Base-by-base conservation (phyloP, 2,329 filamentous ascomycete species). In the Aspergillus sp. region DNA sequence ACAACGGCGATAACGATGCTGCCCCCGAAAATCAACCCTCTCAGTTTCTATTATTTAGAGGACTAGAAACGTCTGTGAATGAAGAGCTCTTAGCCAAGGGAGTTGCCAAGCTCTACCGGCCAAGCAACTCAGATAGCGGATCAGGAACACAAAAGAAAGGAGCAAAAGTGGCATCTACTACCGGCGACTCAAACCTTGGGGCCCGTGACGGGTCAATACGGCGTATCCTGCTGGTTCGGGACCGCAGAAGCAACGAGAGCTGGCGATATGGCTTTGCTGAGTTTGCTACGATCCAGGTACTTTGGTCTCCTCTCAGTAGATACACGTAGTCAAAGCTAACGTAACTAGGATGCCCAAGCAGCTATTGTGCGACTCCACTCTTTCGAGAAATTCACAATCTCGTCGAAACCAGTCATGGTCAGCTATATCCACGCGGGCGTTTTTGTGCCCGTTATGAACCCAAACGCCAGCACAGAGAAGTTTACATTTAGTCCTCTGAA, bases 251-350 rank as follows among this genome's bases (percentile, higher is more conserved):
- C 4, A 85, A 91, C 58, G 88, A 91, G 63, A 92, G 89, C 55
- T 91, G 91, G 83, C 86, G 89, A 67, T 96, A 92, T 69, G 92
- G 91, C 0, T 96, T 96, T 76, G 92, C 89, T 1, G 92, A 96
- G 74, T 96, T 93, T 72, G 89, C 87, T 69, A 90, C 87, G 0
- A 81, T 92, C 19, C 87, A 90, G 68, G 82, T 81, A 76, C n/a
- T n/a, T 48, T 17, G 15, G 28, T 30, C 19, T 9, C 22, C 8
- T 3, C 11, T 23, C 17, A 23, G 31, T 6, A 22, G 41, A 19
- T 28, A 30, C 25, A 43, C 19, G 3, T 38, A 50, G 41, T 7
- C 6, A 19, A 19, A 19, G 19, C 63, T 71, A 43, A 66, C 30
- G 34, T 38, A 3, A 51, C 9, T 50, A 82, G 73, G 91, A 95